Evolutionary conservation across 306 rosid species (phyloP).

Genomic region (Coriaria nepalensis): DNA sequence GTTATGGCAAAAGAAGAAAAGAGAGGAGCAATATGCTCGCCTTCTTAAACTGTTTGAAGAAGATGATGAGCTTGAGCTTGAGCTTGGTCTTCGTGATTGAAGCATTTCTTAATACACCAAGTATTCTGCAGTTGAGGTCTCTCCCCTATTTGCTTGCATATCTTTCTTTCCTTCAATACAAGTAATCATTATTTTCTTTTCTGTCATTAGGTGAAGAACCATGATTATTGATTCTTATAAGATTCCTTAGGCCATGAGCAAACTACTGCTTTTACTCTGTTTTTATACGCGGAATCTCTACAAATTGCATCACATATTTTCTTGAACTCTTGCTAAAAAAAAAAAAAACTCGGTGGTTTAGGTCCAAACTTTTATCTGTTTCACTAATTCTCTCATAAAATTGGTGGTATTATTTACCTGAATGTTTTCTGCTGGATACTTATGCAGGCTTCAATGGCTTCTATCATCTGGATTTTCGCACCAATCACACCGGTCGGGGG

Average conservation of each 20-base stretch:
- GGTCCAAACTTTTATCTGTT: too few species aligned
- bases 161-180: not conserved
- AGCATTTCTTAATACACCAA: slow-evolving; percentile 6
- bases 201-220: not conserved
- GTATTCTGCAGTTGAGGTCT: slow-evolving; percentile 24
- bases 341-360: too few species aligned
- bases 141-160: slow-evolving; percentile 4
- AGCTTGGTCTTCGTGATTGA: slow-evolving; percentile 70
- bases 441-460: slow-evolving; percentile 18
- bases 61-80: slow-evolving; percentile 76
- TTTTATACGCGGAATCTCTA: too few species aligned
- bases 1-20: slow-evolving; percentile 67
- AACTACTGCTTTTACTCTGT: too few species aligned
- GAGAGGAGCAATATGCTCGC: slow-evolving; percentile 71
- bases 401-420: too few species aligned
- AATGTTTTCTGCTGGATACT: slow-evolving; percentile 1
- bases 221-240: too few species aligned
- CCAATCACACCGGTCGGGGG: too few species aligned
- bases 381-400: too few species aligned
- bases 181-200: not conserved
- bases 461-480: too few species aligned
- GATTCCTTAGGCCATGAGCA: too few species aligned
- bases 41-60: slow-evolving; percentile 77
- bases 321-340: too few species aligned
- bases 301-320: too few species aligned